phyloP scores from a whole-genome alignment of 306 rosid species.

The Prunus armeniaca region DNA sequence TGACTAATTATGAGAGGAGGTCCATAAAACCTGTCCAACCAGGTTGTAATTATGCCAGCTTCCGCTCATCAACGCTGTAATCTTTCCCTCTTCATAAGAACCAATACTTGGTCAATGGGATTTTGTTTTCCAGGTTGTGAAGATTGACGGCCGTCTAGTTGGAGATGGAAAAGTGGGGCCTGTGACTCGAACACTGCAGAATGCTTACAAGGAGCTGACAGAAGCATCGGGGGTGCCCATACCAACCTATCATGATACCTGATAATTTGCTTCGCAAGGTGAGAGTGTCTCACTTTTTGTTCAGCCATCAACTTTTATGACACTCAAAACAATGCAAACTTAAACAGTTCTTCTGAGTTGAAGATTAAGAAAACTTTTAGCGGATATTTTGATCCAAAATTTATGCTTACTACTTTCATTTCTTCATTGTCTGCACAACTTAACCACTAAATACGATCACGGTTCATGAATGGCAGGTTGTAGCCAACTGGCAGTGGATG shows the following conservation, averaged over 20 bases:
- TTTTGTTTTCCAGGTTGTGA: constrained; percentile 58
- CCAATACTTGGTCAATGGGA: constrained; percentile 1
- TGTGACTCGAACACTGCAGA: constrained; percentile 63
- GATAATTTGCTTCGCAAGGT: background rate
- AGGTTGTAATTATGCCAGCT: background rate
- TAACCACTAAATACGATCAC: background rate
- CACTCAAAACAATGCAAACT: background rate
- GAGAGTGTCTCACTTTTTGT: background rate
- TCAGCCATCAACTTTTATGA: background rate
- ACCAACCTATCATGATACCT: constrained; percentile 11
- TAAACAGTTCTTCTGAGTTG: background rate
- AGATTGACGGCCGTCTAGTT: constrained; percentile 82
- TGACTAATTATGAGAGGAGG: too few relatives aligned
- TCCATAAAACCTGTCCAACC: background rate
- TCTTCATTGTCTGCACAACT: background rate
- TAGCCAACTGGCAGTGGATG: background rate
- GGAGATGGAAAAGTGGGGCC: constrained; percentile 81
- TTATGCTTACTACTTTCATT: background rate
- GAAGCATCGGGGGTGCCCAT: constrained; percentile 52
- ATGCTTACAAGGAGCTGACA: constrained; percentile 65
- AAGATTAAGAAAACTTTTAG: background rate
- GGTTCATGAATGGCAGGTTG: constrained; percentile 1
- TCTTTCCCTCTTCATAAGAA: background rate
- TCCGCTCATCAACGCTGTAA: background rate
- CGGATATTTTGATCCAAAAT: background rate